Base-by-base conservation (phyloP, 495 filamentous ascomycete species). In the Tuber borchii region DNA sequence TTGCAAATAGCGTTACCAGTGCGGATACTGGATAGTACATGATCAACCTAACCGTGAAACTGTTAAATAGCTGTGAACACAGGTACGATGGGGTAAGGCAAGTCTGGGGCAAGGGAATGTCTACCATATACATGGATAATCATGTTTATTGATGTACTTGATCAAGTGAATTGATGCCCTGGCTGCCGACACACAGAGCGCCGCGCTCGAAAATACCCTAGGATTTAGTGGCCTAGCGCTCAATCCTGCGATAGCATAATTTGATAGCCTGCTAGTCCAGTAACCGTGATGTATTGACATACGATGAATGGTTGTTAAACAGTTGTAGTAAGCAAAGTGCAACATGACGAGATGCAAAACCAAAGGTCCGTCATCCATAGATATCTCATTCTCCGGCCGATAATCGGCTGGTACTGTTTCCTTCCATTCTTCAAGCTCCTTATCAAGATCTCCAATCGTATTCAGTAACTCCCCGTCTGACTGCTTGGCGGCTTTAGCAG, bases 261-360 rank as follows among this genome's bases (percentile, higher is more conserved):
- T 95, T 42, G 94, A 97, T 37, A 98, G 86, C 65, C 95, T 89
- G 80, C 92, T 97, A 12, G 94, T 97, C 95, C 95, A 99, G 85
- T 97, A 97, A 2, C 95, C 95, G 82, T 98, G 96, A 83, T 99
- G 95, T 71, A 97, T 90, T 7, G 93, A 96, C 95, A 98, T 98
- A 37, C 95, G 93, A 85, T 99, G 95, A 73, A 99, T 97, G 1
- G 95, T 99, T 20, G 94, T 97, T 74, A 99, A 87, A 80, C 93
- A 96, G 83, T 98, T 99, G 86, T 99, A 97, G 85, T 99, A 99
- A 45, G 93, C 90, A 82, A 98, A 97, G 82, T 98, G 95, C 61
- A 99, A 85, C 80, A 97, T 91, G 71, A 95, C 93, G 75, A 99
- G 89, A 76, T 97, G 96, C 2, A 99, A 87, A 46, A 99, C 91